Conservation (phyloP, 208 protist genomes). For the Wallacemonas sp. region DNA sequence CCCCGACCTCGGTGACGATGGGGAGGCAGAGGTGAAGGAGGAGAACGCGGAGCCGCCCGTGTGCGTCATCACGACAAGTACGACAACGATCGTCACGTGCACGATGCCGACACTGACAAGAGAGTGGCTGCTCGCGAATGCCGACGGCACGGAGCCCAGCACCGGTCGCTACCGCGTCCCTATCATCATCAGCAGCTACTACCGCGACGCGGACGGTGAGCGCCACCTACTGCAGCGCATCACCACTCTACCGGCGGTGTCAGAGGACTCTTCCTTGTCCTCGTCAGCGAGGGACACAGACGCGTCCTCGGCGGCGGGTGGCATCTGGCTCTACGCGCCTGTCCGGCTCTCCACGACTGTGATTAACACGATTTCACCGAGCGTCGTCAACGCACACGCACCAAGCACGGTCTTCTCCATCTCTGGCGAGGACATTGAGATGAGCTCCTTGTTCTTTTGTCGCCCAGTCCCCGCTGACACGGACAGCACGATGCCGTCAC, state of each 20-base stretch:
- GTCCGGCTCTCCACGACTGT: constrained; percentile 19
- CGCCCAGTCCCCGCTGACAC: background rate
- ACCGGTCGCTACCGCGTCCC: constrained; percentile 20
- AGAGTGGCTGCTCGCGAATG: constrained; percentile 16
- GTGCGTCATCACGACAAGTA: constrained; percentile 27
- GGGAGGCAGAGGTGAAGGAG: background rate
- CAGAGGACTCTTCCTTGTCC: background rate
- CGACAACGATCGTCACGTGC: constrained; percentile 25
- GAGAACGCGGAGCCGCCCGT: background rate
- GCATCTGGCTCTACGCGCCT: constrained; percentile 29
- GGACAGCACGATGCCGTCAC: background rate
- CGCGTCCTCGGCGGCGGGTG: background rate
- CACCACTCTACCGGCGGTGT: too few species aligned
- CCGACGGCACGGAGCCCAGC: constrained; percentile 14
- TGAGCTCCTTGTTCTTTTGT: constrained; percentile 11
- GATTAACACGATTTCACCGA: constrained; percentile 24
- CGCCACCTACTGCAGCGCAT: constrained; percentile 24
- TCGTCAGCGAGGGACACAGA: background rate
- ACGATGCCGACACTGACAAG: constrained; percentile 25
- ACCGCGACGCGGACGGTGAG: constrained; percentile 13
- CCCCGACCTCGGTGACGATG: background rate
- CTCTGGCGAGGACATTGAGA: constrained; percentile 17
- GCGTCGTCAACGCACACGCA: constrained; percentile 31
- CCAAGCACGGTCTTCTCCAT: constrained; percentile 27
- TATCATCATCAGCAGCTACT: constrained; percentile 25